phyloP scores from a whole-genome alignment of 805 yeast genomes.

The Starmera quercuum region DNA sequence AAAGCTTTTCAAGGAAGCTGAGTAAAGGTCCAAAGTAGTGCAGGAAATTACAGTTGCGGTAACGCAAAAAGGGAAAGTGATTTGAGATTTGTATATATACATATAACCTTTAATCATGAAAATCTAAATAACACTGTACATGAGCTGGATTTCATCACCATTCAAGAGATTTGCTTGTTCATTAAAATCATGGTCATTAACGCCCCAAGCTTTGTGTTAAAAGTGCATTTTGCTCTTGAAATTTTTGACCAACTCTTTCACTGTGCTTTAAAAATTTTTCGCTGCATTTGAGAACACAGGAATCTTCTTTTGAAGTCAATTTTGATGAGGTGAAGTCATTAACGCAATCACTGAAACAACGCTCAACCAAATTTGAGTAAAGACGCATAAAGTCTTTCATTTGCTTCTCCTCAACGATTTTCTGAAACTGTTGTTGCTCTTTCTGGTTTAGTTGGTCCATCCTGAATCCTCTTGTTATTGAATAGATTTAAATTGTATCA shows the following conservation, averaged over 20 bases:
- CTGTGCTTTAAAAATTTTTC: conserved; percentile 97
- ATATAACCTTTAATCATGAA: no score
- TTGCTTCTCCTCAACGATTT: conserved; percentile 92
- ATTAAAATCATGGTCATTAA: conserved; percentile 3
- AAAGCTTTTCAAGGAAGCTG: conserved; percentile 52
- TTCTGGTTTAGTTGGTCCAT: conserved; percentile 95
- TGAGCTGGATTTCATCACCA: no score
- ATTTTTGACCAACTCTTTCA: conserved; percentile 97
- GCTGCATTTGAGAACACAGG: conserved; percentile 86
- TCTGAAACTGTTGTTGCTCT: conserved; percentile 96
- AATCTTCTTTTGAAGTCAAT: conserved; percentile 75
- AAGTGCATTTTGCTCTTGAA: conserved; percentile 93
- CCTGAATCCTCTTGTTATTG: conserved; percentile 15
- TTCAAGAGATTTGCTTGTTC: no score
- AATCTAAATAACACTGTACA: no score
- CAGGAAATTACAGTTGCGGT: no score
- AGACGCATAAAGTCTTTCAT: conserved; percentile 98
- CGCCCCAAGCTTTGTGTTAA: conserved; percentile 63
- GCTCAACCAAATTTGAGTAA: conserved; percentile 90
- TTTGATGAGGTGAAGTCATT: conserved; percentile 94
- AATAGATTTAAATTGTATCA: no score
- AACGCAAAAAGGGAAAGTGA: no score
- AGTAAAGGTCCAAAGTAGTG: conserved; percentile 9
- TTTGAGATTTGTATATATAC: no score
- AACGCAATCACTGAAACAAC: conserved; percentile 97